Base-by-base conservation (phyloP, 805 yeast species). In the Yamadazyma paraphyllophila region DNA sequence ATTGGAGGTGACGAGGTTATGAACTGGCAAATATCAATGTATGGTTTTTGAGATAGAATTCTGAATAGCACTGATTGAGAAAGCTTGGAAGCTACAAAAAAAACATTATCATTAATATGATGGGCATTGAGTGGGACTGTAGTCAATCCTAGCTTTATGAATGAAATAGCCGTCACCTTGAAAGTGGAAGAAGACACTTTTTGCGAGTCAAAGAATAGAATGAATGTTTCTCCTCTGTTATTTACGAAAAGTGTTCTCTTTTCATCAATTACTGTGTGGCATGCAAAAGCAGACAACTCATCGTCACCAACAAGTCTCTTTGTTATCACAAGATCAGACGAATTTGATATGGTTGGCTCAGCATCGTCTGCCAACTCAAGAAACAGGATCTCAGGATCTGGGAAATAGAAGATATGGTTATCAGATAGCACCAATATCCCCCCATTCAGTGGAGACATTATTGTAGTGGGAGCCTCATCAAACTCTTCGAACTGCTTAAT, bases 51-150 rank as follows among this genome's bases (percentile, higher is more conserved):
- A 0, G 63, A 61, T 2, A 51, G 30, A 1, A 69, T 52, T 13
- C 57, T 56, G 36, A 68, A 64, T 10, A 66, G 16, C 5, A 67
- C 49, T 7, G 73, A 63, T 17, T 60, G 64, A 0, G 73, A 68
- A 16, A 54, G 43, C 16, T 40, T 51, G 1, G 75, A 67, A 2
- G 62, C 54, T 3, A 58, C 66, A 44, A 58, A 65, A 39, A 69
- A 68, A 12, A 53, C 37, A 36, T 61, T 61, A 4, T 50, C 58
- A 12, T 47, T 43, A 6, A 67, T 44, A 42, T 64, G 68, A 32
- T 57, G 61, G 6, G 67, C 46, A 2, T 58, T 47, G 8, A 50
- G 44, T 3, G 74, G 66, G 1, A 66, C 52, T 0, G 74, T 65
- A 7, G 69, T 53, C 17, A 49, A 49, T 7, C 69, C 71, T 41